These are phyloP conservation scores for Penicillium flavigenum DNA, from an alignment of 495 filamentous ascomycete genomes.

Conservation along the genomic window DNA sequence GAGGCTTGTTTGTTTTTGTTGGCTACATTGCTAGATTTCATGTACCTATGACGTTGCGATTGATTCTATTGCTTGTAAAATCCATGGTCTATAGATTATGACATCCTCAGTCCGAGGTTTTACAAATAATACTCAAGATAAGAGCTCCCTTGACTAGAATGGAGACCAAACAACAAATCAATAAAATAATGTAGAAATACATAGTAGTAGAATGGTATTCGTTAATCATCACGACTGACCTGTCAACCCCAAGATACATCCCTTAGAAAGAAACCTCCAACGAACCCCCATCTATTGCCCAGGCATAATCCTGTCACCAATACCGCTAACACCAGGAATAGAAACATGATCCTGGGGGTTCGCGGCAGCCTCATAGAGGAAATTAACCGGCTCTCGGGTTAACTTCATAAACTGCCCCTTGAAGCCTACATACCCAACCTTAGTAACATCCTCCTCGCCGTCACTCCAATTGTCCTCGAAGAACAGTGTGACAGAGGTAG, in stretches of 20 bases:
- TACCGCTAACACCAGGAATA: slow-evolving; percentile 46
- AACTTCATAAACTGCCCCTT: slow-evolving; percentile 88
- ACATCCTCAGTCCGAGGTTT: neutral
- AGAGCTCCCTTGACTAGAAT: neutral
- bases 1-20: neutral
- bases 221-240: slow-evolving; percentile 6
- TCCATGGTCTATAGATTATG: slow-evolving; percentile 10
- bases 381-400: slow-evolving; percentile 76
- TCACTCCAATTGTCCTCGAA: slow-evolving; percentile 66
- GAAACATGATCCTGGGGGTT: slow-evolving; percentile 81
- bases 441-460: slow-evolving; percentile 72
- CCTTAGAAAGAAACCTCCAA: neutral
- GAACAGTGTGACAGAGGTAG: slow-evolving; percentile 75
- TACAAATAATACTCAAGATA: neutral
- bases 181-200: neutral
- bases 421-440: slow-evolving; percentile 83
- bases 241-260: neutral
- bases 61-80: slow-evolving; percentile 7
- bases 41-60: slow-evolving; percentile 29
- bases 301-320: slow-evolving; percentile 43
- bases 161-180: neutral
- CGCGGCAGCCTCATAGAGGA: slow-evolving; percentile 90
- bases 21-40: slow-evolving; percentile 4
- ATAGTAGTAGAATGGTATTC: slow-evolving; percentile 3
- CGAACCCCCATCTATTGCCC: slow-evolving; percentile 28